Evolutionary conservation across 179 eudicot genomes (phyloP).

Genomic region (Carnegiea gigantea): DNA sequence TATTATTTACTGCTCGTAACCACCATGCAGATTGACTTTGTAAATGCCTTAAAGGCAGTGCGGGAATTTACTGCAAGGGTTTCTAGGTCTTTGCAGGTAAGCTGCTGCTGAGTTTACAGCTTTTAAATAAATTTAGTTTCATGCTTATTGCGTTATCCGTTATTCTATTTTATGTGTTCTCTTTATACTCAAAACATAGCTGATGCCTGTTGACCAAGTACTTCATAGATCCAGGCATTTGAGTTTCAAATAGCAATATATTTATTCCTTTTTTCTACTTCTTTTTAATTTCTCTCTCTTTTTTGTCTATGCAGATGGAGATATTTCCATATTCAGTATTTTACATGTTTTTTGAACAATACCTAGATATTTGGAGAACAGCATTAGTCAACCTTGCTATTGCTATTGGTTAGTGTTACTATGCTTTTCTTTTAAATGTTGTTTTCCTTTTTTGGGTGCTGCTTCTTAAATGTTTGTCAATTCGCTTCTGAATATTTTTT

Average conservation of each 20-base stretch:
- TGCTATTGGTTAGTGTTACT: conserved; percentile 75
- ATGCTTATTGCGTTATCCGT: background rate
- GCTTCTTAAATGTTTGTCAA: conserved; percentile 3
- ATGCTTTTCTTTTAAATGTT: background rate
- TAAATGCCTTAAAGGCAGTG: conserved; percentile 87
- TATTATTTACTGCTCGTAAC: background rate
- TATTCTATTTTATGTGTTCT: background rate
- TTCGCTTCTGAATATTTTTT: background rate
- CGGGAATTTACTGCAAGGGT: conserved; percentile 79
- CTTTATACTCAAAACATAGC: background rate
- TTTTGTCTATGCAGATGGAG: conserved; percentile 67
- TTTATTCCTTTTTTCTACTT: background rate
- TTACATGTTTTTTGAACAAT: conserved; percentile 98
- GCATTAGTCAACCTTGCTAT: conserved; percentile 94
- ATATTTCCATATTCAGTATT: conserved; percentile 94
- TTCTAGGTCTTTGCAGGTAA: conserved; percentile 82
- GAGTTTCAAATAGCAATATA: background rate
- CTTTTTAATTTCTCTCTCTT: background rate
- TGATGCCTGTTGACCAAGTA: background rate
- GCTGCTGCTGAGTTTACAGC: background rate
- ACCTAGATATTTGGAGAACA: conserved; percentile 94
- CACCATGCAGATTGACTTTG: conserved; percentile 66
- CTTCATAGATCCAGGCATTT: background rate
- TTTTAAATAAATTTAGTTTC: conserved; percentile 1
- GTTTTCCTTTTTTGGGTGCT: background rate